Percentiles rank a stretch among this genome's conserved stretches.
Evolutionary conservation across 495 filamentous ascomycete species (phyloP).

Genomic region (Penicillium alfredii): DNA sequence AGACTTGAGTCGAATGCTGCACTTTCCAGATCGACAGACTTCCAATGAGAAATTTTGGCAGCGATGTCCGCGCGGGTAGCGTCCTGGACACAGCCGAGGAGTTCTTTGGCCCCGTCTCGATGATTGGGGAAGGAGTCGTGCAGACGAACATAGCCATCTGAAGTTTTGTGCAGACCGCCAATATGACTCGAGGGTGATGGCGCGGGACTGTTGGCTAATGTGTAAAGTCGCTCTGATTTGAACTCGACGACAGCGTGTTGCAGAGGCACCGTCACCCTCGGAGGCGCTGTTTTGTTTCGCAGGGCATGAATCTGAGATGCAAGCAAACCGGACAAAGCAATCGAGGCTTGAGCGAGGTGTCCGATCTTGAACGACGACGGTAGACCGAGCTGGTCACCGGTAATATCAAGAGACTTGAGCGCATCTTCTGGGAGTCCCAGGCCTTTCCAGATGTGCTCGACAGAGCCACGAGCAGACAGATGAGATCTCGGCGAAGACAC

Average conservation of each 20-base stretch:
- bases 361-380: too few species aligned
- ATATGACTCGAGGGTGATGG: conserved; percentile 30
- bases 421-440: conserved; percentile 12
- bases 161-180: conserved; percentile 36
- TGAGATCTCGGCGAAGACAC: too few species aligned
- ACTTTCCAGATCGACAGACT: conserved; percentile 32
- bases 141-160: conserved; percentile 40
- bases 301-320: conserved; percentile 33
- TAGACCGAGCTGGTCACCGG: conserved; percentile 13
- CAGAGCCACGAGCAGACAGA: too few species aligned
- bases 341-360: too few species aligned
- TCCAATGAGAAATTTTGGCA: conserved; percentile 24
- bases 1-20: conserved; percentile 20
- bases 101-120: conserved; percentile 24
- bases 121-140: conserved; percentile 42
- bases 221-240: conserved; percentile 38
- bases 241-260: conserved; percentile 40
- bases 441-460: conserved; percentile 14
- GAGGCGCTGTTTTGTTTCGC: conserved; percentile 12
- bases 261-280: conserved; percentile 27
- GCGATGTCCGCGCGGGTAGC: conserved; percentile 30
- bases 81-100: conserved; percentile 23
- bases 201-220: conserved; percentile 20
- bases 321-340: conserved; percentile 35
- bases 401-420: conserved; percentile 7